A percentile compares a stretch with the other conserved stretches of the same genome.
Conservation (phyloP, 257 asterid species). For the Forsythia suspensa region DNA sequence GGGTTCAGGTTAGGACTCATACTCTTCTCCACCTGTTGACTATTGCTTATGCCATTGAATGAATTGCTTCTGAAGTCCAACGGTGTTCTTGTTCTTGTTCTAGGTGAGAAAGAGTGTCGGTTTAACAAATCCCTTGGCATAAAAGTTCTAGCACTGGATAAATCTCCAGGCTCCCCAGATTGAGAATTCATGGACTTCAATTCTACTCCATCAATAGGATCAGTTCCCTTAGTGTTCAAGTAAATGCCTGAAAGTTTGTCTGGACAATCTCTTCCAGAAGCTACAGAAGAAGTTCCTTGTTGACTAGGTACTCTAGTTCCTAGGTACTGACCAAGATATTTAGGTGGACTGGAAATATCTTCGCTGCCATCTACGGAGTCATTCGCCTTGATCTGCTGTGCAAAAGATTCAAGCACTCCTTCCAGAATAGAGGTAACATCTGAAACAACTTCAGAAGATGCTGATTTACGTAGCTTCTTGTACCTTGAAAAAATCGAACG, state of each 20-base stretch:
- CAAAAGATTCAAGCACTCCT: conserved; percentile 61
- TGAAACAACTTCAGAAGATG: conserved; percentile 65
- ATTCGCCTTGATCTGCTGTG: conserved; percentile 52
- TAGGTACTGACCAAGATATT: conserved; percentile 40
- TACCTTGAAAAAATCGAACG: conserved; percentile 67
- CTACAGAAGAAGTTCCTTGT: conserved; percentile 50
- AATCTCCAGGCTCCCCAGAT: conserved; percentile 51
- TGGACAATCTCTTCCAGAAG: conserved; percentile 43
- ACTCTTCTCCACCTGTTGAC: conserved; percentile 57
- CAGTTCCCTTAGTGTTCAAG: conserved; percentile 34
- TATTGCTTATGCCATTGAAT: conserved; percentile 44
- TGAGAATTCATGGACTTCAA: conserved; percentile 48
- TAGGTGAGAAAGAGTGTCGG: conserved; percentile 66
- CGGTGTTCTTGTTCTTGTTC: conserved; percentile 57
- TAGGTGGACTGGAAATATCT: conserved; percentile 45
- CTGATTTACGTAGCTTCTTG: conserved; percentile 60
- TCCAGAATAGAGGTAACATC: conserved; percentile 59
- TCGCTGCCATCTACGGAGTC: conserved; percentile 39
- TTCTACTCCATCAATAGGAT: conserved; percentile 42
- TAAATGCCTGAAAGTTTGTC: conserved; percentile 36
- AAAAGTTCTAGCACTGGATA: conserved; percentile 38
- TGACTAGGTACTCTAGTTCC: conserved; percentile 43
- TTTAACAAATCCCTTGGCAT: conserved; percentile 59
- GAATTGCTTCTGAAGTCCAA: conserved; percentile 61
- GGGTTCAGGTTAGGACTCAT: conserved; percentile 43